phyloP scores from a whole-genome alignment of 163 green algal species.

The Chlorella variabilis region DNA sequence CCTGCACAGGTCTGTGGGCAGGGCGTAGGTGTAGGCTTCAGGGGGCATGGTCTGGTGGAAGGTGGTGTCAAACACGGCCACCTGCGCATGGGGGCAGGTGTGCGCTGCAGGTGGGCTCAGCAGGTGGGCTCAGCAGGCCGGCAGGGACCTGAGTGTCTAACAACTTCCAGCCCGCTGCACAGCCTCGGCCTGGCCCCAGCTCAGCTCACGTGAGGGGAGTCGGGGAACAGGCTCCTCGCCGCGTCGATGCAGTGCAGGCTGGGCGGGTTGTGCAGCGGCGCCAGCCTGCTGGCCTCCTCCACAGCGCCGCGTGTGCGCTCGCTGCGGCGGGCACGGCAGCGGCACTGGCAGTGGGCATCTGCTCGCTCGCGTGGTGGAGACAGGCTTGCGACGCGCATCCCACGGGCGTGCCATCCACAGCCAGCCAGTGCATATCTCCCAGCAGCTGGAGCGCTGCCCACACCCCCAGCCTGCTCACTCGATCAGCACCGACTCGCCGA shows the following conservation, averaged over 20 bases:
- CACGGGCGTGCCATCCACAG: background rate
- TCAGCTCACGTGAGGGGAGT: slow-evolving; percentile 53
- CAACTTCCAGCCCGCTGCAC: too few species aligned
- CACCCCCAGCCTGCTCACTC: slow-evolving; percentile 40
- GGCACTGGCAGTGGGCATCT: too few species aligned
- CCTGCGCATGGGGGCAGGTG: slow-evolving; percentile 59
- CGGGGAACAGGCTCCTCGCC: slow-evolving; percentile 46
- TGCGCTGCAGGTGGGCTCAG: too few species aligned
- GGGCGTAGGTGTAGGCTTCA: slow-evolving; percentile 82
- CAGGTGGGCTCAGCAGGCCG: background rate
- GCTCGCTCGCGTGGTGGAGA: too few species aligned
- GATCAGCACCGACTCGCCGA: slow-evolving; percentile 60
- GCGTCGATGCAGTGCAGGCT: slow-evolving; percentile 62
- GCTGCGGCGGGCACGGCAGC: too few species aligned
- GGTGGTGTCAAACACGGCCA: slow-evolving; percentile 95
- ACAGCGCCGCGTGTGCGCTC: too few species aligned
- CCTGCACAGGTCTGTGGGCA: slow-evolving; percentile 78
- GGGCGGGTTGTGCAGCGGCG: slow-evolving; percentile 88
- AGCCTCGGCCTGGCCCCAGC: too few species aligned
- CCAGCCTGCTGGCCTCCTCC: slow-evolving; percentile 64
- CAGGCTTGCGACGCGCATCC: too few species aligned
- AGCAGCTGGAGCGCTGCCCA: background rate
- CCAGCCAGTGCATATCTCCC: background rate
- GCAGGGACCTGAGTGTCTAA: too few species aligned
- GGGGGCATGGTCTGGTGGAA: slow-evolving; percentile 90